Base-by-base conservation (phyloP, 1,284 basidiomycete species). In the Fomitopsis palustris region DNA sequence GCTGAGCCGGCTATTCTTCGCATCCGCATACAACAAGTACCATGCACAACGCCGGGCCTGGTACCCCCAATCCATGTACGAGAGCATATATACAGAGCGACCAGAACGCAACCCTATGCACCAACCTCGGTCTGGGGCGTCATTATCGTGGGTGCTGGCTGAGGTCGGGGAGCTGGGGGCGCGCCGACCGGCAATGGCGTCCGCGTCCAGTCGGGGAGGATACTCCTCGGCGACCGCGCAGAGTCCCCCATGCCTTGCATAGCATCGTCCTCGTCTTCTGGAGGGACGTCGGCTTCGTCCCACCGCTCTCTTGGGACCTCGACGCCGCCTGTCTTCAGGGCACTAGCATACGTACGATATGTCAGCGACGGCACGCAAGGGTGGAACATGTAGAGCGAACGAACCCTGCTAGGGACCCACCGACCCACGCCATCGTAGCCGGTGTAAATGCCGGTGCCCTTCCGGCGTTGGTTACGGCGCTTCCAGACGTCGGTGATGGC, bases 341-440 rank as follows among this genome's bases (percentile, higher is more conserved):
- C 78, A 0, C 86, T 88, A 65, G 16, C 3, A 37, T 37, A 37
- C 35, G 35, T 52, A 61, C 19, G n/a, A 53, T 21, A 49, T 49
- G 56, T 43, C 41, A 59, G 58, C 16, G 17, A 37, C 19, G 51
- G 33, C 42, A 49, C 27, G 21, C 53, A 45, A 12, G 33, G n/a
- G n/a, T n/a, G n/a, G n/a, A n/a, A 4, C 8, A 42, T 16, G 17
- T 41, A 9, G 27, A 9, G 14, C 2, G n/a, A n/a, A 63, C 87
- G 65, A 72, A 93, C 89, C 95, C 96, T 2, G 94, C 92, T 16
- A 98, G 74, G 37, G 92, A 95, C 0, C 93, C 95, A 3, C 95
- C 95, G n/a, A 98, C 86, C 95, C 95, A 98, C 0, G 89, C 82
- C 72, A 95, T 79, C 37, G 86, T 79, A 1, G 86, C 85, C 2